Evolutionary conservation across 1,139 yeast species (phyloP).

Genomic region (Arxiozyma heterogenica): DNA sequence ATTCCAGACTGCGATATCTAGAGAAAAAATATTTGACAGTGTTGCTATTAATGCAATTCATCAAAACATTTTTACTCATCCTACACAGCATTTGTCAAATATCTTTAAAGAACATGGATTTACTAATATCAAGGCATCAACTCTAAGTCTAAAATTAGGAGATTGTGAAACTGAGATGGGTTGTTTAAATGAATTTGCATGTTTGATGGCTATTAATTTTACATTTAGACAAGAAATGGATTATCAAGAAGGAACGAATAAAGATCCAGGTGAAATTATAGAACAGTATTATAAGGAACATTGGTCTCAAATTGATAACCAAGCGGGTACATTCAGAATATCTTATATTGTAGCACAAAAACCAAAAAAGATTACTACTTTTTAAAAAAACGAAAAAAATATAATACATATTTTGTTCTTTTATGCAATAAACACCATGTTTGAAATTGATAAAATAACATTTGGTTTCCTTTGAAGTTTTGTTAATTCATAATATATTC

Average conservation of each 20-base stretch:
- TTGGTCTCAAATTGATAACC: slow-evolving; percentile 21
- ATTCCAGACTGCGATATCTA: slow-evolving; percentile 16
- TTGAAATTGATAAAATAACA: background rate
- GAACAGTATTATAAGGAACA: slow-evolving; percentile 24
- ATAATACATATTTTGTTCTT: no score
- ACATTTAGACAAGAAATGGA: slow-evolving; percentile 15
- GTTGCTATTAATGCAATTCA: slow-evolving; percentile 23
- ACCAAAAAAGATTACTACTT: slow-evolving; percentile 11
- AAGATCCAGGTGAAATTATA: slow-evolving; percentile 14
- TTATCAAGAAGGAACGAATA: slow-evolving; percentile 13
- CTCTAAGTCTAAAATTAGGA: slow-evolving; percentile 23
- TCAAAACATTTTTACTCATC: slow-evolving; percentile 23
- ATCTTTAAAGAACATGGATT: slow-evolving; percentile 25
- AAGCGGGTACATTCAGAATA: slow-evolving; percentile 23
- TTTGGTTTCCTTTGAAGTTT: background rate
- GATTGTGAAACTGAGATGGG: slow-evolving; percentile 27
- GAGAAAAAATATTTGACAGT: slow-evolving; percentile 20
- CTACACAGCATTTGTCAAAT: slow-evolving; percentile 22
- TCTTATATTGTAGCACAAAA: slow-evolving; percentile 25
- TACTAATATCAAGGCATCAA: slow-evolving; percentile 22
- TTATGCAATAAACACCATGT: background rate
- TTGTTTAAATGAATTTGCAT: slow-evolving; percentile 22
- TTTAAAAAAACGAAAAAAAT: background rate
- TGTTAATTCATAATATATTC: background rate
- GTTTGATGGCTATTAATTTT: slow-evolving; percentile 18